A percentile compares a stretch with the other conserved stretches of the same genome.
Evolutionary conservation across 192 early-diverging fungal genomes (phyloP).

Genomic region (Fimicolochytrium jonesii): DNA sequence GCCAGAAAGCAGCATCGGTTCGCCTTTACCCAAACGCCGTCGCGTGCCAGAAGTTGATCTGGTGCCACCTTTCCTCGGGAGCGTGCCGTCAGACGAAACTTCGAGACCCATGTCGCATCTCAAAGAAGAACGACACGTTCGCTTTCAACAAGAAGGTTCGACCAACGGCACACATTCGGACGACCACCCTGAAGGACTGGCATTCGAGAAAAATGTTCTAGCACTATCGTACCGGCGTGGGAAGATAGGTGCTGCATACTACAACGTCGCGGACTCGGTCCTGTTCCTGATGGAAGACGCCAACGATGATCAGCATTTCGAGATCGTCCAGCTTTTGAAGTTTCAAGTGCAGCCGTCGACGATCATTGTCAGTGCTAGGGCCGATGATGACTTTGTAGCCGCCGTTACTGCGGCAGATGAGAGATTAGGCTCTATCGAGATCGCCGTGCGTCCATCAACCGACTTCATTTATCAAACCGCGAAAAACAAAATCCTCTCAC

Average conservation of each 20-base stretch:
- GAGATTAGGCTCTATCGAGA: neutral
- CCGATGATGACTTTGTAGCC: constrained; percentile 27
- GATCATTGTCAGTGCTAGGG: constrained; percentile 21
- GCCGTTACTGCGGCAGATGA: constrained; percentile 8
- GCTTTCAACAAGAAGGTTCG: too few species aligned
- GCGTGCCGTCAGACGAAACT: too few species aligned
- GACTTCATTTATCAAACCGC: constrained; percentile 40
- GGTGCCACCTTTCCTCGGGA: too few species aligned
- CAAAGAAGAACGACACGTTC: too few species aligned
- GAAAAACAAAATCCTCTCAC: constrained; percentile 19
- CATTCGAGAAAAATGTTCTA: too few species aligned
- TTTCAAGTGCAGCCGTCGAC: constrained; percentile 29
- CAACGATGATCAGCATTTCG: constrained; percentile 26
- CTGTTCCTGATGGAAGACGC: constrained; percentile 40
- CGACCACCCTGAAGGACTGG: too few species aligned
- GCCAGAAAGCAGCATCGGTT: too few species aligned
- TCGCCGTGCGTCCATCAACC: constrained; percentile 37
- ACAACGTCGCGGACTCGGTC: constrained; percentile 11
- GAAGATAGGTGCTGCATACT: constrained; percentile 36
- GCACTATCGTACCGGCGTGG: constrained; percentile 11
- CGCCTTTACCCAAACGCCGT: too few species aligned
- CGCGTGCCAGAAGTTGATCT: too few species aligned
- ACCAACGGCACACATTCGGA: too few species aligned
- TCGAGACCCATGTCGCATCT: too few species aligned
- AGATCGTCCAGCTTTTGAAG: constrained; percentile 27